These are phyloP conservation scores for Cutaneotrichosporon sp. DNA, from an alignment of 1,284 basidiomycete genomes.

Conservation along the genomic window DNA sequence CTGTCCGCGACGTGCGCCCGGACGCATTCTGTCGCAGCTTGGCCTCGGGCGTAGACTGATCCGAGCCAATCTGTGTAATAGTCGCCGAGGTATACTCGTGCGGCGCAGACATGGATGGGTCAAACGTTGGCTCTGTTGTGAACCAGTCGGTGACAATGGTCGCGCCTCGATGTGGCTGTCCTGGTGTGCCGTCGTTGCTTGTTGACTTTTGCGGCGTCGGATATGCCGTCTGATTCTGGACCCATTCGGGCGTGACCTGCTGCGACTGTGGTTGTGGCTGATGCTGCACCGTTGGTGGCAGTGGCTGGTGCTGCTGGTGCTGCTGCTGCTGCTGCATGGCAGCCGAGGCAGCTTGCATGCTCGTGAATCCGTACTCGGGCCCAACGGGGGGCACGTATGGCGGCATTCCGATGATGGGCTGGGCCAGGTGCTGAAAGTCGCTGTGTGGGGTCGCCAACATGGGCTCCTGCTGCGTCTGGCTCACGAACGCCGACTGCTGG, in stretches of 20 bases:
- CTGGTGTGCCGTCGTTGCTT: neutral
- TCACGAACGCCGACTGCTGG: conserved; percentile 9
- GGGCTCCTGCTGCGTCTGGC: neutral
- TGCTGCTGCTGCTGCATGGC: no score
- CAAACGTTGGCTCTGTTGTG: neutral
- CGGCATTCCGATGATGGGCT: conserved; percentile 17
- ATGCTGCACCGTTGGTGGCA: neutral
- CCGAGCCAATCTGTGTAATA: neutral
- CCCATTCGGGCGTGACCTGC: no score
- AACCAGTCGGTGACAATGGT: neutral
- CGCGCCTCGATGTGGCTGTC: neutral
- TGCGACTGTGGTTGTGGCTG: neutral
- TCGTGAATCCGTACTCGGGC: neutral
- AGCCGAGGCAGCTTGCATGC: no score
- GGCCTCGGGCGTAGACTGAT: conserved; percentile 14
- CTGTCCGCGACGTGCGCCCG: neutral
- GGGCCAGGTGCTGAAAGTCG: conserved; percentile 1
- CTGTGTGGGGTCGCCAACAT: neutral
- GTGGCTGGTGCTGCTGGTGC: neutral
- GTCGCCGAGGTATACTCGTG: neutral
- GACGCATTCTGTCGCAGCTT: conserved; percentile 1
- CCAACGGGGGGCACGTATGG: conserved; percentile 6
- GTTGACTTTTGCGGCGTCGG: neutral
- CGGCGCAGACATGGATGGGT: neutral
- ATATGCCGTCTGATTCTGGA: neutral